A percentile compares a stretch with the other conserved stretches of the same genome.
Evolutionary conservation across 2,329 filamentous ascomycete species (phyloP).

Genomic region (Phialophora tarda): DNA sequence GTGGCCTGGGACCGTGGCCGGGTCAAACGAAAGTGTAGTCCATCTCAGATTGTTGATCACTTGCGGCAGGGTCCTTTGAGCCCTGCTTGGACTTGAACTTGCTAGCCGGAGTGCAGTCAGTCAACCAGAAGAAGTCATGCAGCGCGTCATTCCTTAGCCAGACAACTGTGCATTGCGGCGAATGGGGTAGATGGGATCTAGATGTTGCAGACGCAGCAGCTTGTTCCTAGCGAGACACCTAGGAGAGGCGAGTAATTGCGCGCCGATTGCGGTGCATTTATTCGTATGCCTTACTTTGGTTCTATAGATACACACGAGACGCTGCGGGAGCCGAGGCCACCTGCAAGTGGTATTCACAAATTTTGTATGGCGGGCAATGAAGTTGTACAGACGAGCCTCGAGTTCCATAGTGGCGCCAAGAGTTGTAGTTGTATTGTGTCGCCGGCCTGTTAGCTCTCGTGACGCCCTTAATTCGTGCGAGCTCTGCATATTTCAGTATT

Average conservation of each 20-base stretch:
- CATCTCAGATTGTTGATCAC: neutral
- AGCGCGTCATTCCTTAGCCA: neutral
- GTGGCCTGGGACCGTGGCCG: constrained; percentile 31
- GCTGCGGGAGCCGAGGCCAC: too few species aligned
- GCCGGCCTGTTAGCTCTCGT: neutral
- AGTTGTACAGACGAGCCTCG: too few species aligned
- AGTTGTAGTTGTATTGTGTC: neutral
- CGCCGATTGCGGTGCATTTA: neutral
- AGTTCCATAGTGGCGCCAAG: neutral
- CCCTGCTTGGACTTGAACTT: neutral
- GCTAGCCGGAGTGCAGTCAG: neutral
- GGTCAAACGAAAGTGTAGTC: neutral
- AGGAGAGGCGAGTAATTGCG: neutral
- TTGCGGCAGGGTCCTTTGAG: neutral
- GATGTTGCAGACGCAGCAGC: neutral
- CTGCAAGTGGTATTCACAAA: neutral
- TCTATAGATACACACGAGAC: neutral
- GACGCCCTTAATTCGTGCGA: neutral
- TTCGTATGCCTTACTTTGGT: neutral
- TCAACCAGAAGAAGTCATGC: neutral
- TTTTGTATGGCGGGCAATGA: neutral
- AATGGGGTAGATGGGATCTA: neutral
- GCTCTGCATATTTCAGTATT: neutral
- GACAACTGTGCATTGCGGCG: neutral
- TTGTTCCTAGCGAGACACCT: neutral